phyloP scores from a whole-genome alignment of 768 basidiomycete genomes.

The Mycena galopus region DNA sequence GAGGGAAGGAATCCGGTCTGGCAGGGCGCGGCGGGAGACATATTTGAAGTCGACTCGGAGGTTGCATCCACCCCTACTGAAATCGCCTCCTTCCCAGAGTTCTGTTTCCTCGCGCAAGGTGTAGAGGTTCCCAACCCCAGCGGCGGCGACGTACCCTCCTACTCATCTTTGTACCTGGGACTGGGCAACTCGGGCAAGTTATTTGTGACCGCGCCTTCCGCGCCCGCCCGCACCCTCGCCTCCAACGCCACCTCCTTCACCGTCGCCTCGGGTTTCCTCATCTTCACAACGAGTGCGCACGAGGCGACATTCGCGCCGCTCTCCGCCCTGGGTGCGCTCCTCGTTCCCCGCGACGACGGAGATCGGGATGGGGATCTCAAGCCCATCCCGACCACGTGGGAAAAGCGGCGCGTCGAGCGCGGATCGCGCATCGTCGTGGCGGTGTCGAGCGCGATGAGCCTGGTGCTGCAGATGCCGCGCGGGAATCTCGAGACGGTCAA shows the following conservation, averaged over 20 bases:
- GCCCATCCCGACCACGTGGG: constrained; percentile 57
- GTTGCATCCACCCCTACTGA: constrained; percentile 18
- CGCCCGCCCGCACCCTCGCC: constrained; percentile 52
- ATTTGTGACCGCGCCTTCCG: constrained; percentile 56
- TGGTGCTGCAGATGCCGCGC: constrained; percentile 97
- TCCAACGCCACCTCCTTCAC: constrained; percentile 80
- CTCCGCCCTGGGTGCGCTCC: constrained; percentile 40
- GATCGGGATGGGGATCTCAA: constrained; percentile 49
- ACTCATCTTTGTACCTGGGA: constrained; percentile 68
- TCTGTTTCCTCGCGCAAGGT: constrained; percentile 65
- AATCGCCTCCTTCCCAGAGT: constrained; percentile 65
- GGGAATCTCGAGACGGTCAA: constrained; percentile 97
- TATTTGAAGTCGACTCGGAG: constrained; percentile 46
- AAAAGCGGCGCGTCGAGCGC: constrained; percentile 86
- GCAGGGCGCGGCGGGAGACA: constrained; percentile 62
- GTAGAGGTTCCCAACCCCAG: constrained; percentile 39
- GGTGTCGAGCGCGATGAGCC: constrained; percentile 87
- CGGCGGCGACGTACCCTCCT: constrained; percentile 26
- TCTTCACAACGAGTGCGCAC: constrained; percentile 89
- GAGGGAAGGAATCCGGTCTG: constrained; percentile 48
- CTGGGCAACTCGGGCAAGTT: constrained; percentile 77
- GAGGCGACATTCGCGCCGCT: constrained; percentile 82
- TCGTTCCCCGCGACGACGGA: constrained; percentile 42
- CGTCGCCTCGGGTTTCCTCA: constrained; percentile 79
- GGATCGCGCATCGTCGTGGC: constrained; percentile 91